A percentile compares a stretch with the other conserved stretches of the same genome.
phyloP scores from a whole-genome alignment of 345 rosid species.

The Dipteronia dyeriana region DNA sequence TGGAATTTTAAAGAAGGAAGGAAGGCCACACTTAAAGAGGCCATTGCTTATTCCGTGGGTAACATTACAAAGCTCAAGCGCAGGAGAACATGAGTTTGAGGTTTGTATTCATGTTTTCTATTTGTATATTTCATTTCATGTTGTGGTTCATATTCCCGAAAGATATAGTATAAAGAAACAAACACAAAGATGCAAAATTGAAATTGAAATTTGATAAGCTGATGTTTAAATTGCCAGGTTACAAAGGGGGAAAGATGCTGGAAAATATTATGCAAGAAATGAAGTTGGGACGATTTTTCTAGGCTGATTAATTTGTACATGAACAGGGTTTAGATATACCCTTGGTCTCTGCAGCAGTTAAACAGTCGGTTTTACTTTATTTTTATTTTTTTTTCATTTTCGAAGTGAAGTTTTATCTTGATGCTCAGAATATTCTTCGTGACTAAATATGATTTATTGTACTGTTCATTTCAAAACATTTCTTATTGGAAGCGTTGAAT shows the following conservation, averaged over 20 bases:
- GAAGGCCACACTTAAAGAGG: constrained; percentile 89
- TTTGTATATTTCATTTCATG: background rate
- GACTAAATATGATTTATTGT: background rate
- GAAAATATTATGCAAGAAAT: background rate
- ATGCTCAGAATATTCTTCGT: background rate
- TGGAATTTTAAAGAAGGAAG: constrained; percentile 69
- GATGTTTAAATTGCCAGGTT: background rate
- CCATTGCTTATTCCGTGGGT: constrained; percentile 44
- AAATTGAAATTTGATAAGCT: background rate
- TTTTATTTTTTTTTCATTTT: background rate
- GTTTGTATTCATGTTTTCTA: constrained; percentile 20
- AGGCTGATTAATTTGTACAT: background rate
- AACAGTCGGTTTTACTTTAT: too few species aligned
- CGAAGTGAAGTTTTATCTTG: background rate
- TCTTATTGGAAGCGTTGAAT: background rate
- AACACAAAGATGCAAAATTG: background rate
- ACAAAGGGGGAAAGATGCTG: background rate
- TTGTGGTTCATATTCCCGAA: background rate
- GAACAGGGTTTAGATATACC: background rate
- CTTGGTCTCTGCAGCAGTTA: background rate
- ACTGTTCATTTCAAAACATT: background rate
- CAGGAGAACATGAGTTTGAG: constrained; percentile 34
- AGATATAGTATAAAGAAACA: too few species aligned
- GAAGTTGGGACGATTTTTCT: background rate
- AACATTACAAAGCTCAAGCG: constrained; percentile 48